Conservation (phyloP, 768 basidiomycete species). For the Chalciporus piperatus region DNA sequence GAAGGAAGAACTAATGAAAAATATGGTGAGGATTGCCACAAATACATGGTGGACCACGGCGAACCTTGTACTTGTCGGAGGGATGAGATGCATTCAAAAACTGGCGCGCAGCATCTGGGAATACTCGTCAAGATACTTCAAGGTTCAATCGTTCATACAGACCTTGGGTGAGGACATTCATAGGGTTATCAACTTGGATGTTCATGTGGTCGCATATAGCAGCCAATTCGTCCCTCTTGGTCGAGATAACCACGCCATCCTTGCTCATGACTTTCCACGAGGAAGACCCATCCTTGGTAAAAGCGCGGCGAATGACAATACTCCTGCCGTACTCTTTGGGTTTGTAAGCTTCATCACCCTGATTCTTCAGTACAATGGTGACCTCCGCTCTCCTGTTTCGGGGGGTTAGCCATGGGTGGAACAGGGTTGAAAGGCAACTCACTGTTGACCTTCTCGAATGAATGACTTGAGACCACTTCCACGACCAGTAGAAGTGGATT, state of each 20-base stretch:
- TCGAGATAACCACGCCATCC: conserved; percentile 64
- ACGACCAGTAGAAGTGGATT: conserved; percentile 87
- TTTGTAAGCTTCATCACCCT: conserved; percentile 86
- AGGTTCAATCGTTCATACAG: neutral
- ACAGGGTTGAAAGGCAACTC: conserved; percentile 17
- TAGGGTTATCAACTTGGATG: conserved; percentile 94
- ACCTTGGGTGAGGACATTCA: conserved; percentile 93
- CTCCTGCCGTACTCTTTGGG: conserved; percentile 82
- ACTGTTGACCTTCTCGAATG: conserved; percentile 82
- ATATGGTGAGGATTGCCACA: conserved; percentile 1
- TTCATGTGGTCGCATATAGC: conserved; percentile 95
- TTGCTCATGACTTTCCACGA: conserved; percentile 81
- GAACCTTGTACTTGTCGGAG: conserved; percentile 84
- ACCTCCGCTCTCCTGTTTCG: conserved; percentile 52
- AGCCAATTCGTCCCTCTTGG: conserved; percentile 79
- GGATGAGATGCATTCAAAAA: conserved; percentile 84
- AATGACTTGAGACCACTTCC: conserved; percentile 82
- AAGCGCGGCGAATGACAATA: conserved; percentile 80
- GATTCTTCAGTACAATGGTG: conserved; percentile 80
- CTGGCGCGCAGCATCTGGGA: conserved; percentile 43
- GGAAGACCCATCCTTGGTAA: conserved; percentile 72
- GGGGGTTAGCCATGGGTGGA: neutral
- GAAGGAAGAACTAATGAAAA: conserved; percentile 77
- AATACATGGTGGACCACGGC: conserved; percentile 8
- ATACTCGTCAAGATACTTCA: neutral